These are phyloP conservation scores for Lepidium campestre DNA, from an alignment of 441 rosid species.

Conservation along the genomic window DNA sequence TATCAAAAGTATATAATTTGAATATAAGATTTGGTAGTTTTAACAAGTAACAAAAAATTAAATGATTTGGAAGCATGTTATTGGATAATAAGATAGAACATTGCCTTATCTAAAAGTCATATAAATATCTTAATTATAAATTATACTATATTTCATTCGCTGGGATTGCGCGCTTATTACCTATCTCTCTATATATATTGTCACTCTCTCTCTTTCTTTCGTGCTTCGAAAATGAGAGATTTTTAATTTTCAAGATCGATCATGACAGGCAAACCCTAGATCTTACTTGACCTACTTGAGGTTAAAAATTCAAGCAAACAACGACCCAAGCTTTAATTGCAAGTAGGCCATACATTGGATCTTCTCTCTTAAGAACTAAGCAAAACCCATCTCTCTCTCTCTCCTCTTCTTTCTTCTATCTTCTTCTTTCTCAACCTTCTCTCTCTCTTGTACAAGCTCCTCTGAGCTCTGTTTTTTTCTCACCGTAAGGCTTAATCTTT, in stretches of 20 bases:
- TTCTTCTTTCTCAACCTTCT: neutral
- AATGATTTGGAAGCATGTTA: too few species aligned
- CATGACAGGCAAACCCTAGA: constrained; percentile 6
- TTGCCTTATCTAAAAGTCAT: too few species aligned
- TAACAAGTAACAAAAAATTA: too few species aligned
- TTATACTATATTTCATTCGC: too few species aligned
- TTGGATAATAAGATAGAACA: too few species aligned
- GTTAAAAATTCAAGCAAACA: constrained; percentile 7
- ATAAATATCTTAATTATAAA: too few species aligned
- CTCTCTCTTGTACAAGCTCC: neutral
- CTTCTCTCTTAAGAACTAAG: constrained; percentile 30
- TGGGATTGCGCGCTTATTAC: too few species aligned
- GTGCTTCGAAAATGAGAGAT: constrained; percentile 5
- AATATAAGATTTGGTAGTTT: too few species aligned
- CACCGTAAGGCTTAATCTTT: neutral
- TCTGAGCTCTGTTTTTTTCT: constrained; percentile 4
- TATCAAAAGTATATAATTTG: too few species aligned
- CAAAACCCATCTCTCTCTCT: constrained; percentile 3
- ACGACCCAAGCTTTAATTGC: constrained; percentile 24
- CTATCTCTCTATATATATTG: too few species aligned
- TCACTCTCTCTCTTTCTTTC: neutral
- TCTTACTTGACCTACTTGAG: constrained; percentile 19
- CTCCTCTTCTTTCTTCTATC: constrained; percentile 7
- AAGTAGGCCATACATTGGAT: constrained; percentile 24
- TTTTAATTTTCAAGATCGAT: neutral